A percentile compares a stretch with the other conserved stretches of the same genome.
phyloP scores from a whole-genome alignment of 129 eudicot genomes.

The Chrysanthemum seticuspe region DNA sequence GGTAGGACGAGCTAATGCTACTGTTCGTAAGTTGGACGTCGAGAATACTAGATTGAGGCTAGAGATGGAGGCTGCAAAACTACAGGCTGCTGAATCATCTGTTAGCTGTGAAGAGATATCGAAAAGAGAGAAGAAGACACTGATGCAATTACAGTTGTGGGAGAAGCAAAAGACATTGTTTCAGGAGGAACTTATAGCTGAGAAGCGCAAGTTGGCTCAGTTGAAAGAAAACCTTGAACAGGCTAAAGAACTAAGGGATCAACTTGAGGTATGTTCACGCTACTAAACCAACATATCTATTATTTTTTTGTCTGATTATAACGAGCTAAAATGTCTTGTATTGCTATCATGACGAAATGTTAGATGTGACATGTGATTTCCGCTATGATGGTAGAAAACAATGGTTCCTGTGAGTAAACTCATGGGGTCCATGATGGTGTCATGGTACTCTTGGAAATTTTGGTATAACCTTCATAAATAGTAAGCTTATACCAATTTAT shows the following conservation, averaged over 20 bases:
- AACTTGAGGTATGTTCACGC: conserved; percentile 61
- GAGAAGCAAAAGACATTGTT: conserved; percentile 61
- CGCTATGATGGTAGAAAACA: not conserved
- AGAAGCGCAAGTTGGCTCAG: conserved; percentile 46
- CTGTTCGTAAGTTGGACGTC: conserved; percentile 65
- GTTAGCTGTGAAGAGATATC: conserved; percentile 69
- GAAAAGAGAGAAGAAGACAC: conserved; percentile 67
- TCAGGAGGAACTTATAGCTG: conserved; percentile 71
- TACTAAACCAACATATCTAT: not conserved
- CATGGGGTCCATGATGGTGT: not conserved
- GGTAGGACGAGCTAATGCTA: conserved; percentile 70
- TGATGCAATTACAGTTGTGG: conserved; percentile 72
- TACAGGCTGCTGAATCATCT: conserved; percentile 62
- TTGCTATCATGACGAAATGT: not conserved
- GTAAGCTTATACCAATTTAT: not conserved
- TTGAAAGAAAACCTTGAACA: conserved; percentile 49
- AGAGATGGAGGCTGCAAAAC: conserved; percentile 80
- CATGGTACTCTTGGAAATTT: not conserved
- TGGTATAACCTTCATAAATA: no score
- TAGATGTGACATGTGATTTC: not conserved
- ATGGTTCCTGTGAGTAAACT: not conserved
- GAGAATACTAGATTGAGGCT: conserved; percentile 57
- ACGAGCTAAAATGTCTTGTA: no score
- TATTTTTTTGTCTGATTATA: no score
- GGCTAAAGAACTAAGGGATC: conserved; percentile 53